Conservation (phyloP, 2,329 filamentous ascomycete species). For the Coniochaeta sp. region DNA sequence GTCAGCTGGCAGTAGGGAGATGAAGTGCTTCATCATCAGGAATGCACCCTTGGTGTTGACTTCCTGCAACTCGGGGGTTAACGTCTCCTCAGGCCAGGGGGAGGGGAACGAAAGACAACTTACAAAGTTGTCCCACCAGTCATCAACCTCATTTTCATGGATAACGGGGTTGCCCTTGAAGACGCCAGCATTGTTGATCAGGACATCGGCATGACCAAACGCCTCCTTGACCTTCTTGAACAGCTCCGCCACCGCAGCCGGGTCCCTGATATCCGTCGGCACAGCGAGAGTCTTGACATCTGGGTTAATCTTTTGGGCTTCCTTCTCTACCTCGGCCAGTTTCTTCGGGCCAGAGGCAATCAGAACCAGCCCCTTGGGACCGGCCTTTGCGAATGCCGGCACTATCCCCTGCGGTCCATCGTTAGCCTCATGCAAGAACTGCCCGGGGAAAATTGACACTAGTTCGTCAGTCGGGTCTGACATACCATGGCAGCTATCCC, state of each 20-base stretch:
- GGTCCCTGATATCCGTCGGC: conserved; percentile 10
- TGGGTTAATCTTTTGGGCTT: conserved; percentile 4
- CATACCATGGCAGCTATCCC: conserved; percentile 24
- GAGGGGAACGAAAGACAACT: conserved; percentile 4
- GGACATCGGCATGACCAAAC: conserved; percentile 12
- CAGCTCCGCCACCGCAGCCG: conserved; percentile 8
- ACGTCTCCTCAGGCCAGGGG: neutral
- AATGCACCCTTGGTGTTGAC: conserved; percentile 7
- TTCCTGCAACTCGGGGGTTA: neutral
- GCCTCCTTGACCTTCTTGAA: conserved; percentile 9
- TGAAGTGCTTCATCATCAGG: conserved; percentile 3
- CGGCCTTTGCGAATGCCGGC: conserved; percentile 26
- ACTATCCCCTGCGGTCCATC: conserved; percentile 15
- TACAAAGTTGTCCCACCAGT: conserved; percentile 13
- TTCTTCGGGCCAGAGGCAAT: conserved; percentile 17
- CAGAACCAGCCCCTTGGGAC: conserved; percentile 25
- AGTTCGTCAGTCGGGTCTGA: neutral
- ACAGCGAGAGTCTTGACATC: conserved; percentile 4
- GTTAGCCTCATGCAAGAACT: neutral
- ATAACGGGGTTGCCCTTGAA: conserved; percentile 8
- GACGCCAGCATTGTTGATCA: conserved; percentile 11
- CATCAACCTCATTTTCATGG: conserved; percentile 8
- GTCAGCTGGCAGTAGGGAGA: conserved; percentile 4
- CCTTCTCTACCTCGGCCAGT: neutral
- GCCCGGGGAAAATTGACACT: neutral